A percentile compares a stretch with the other conserved stretches of the same genome.
Evolutionary conservation across 345 rosid species (phyloP).

Genomic region (Toxicodendron radicans): DNA sequence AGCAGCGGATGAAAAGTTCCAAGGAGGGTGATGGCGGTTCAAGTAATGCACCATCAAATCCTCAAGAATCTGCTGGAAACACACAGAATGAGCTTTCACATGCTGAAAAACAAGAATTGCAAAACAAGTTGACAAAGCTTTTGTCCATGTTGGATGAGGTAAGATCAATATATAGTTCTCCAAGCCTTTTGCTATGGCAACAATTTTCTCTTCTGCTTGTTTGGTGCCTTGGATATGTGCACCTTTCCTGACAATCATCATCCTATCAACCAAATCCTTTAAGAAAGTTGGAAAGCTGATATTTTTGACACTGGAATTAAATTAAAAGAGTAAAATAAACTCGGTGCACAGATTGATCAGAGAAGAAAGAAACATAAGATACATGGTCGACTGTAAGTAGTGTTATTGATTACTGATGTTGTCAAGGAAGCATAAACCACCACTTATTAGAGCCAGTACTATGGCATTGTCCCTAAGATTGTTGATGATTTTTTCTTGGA

Average conservation of each 20-base stretch:
- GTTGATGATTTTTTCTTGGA: neutral
- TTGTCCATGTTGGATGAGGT: conserved; percentile 93
- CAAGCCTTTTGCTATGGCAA: neutral
- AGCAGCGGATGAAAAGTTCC: conserved; percentile 41
- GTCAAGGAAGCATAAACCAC: neutral
- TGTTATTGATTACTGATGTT: neutral
- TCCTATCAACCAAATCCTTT: neutral
- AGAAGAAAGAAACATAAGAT: neutral
- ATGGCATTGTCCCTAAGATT: conserved; percentile 1
- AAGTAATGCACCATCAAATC: conserved; percentile 38
- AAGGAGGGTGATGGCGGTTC: conserved; percentile 52
- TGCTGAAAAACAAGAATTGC: conserved; percentile 83
- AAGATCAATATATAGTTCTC: conserved; percentile 18
- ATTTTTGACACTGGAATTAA: neutral
- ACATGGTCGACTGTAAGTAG: neutral
- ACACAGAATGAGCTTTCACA: conserved; percentile 60
- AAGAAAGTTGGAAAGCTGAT: neutral
- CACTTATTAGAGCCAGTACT: neutral
- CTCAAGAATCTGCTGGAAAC: conserved; percentile 39
- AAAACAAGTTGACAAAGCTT: conserved; percentile 82
- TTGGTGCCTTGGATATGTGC: neutral
- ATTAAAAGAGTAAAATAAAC: neutral
- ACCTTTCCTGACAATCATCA: neutral
- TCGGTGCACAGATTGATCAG: neutral
- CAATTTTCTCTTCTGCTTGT: neutral